Conservation (phyloP, 2,329 filamentous ascomycete species). For the Alternaria longipes region DNA sequence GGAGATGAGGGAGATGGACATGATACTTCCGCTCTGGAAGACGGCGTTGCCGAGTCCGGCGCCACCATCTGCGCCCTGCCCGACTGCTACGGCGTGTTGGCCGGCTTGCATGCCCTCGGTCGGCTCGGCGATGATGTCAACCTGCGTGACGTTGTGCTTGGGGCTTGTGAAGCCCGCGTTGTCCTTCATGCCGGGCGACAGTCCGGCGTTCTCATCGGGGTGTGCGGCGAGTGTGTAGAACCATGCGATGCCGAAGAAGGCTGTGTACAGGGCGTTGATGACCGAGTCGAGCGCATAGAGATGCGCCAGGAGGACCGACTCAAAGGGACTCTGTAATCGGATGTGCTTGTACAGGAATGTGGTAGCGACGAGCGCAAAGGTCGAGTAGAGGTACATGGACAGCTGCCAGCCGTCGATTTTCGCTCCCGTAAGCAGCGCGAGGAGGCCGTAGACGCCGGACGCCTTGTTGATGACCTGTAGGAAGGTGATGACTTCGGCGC, state of each 20-base stretch:
- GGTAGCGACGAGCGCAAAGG: conserved; percentile 73
- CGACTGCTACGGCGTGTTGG: conserved; percentile 64
- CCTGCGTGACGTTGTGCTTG: conserved; percentile 67
- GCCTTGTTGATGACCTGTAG: conserved; percentile 91
- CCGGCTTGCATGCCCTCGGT: conserved; percentile 57
- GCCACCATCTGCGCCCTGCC: conserved; percentile 48
- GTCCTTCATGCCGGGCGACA: conserved; percentile 66
- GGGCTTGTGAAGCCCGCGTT: conserved; percentile 72
- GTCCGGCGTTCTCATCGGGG: conserved; percentile 52
- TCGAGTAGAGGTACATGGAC: conserved; percentile 90
- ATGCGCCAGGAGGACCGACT: conserved; percentile 83
- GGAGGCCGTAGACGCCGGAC: conserved; percentile 87
- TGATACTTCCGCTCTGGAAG: conserved; percentile 72
- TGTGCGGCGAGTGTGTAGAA: conserved; percentile 76
- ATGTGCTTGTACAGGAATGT: conserved; percentile 80
- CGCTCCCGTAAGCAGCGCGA: conserved; percentile 88
- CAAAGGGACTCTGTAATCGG: conserved; percentile 77
- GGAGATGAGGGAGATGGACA: conserved; percentile 80
- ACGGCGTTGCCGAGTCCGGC: conserved; percentile 69
- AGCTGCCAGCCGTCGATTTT: conserved; percentile 83
- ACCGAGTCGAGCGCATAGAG: conserved; percentile 84
- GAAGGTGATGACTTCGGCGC: conserved; percentile 83
- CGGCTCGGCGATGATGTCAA: conserved; percentile 63
- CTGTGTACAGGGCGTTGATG: conserved; percentile 83
- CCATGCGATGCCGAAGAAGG: conserved; percentile 84